Base-by-base conservation (phyloP, 306 rosid species). In the Trifolium fragiferum region DNA sequence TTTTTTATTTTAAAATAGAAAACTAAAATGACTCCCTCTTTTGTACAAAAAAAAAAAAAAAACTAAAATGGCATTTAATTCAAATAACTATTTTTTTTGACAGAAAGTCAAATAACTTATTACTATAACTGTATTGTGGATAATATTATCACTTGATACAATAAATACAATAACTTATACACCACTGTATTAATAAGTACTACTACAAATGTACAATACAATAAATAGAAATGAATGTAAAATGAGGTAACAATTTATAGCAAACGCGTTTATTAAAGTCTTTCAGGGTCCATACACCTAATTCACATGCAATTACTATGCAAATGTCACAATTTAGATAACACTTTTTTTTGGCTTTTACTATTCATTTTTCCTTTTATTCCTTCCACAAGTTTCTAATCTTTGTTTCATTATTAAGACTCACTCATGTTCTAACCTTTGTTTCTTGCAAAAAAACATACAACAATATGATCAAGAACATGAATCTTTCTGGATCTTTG, bases 381-480 rank as follows among this genome's bases (percentile, higher is more conserved):
- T 57, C 63, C 35, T 57, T 57, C 63, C 35, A 57, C 37, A 23
- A 23, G 8, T 57, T 57, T 25, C 21, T 23, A 57, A 10, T 7
- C 63, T 57, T 57, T 57, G 63, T 57, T 57, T 12, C 32, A 10
- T 57, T 57, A 10, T 57, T 57, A 10, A 4, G 3, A 23, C 63
- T 57, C 1, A 57, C 7, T 13, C 21, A n/a, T 49, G 18, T 49
- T 49, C 19, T 49, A 49, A 49, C 9, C 20, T 15, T n/a, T 57
- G 66, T 37, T 57, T 74, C 37, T 72, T 68, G 49, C 25, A 30
- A 40, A 14, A 61, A 21, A 54, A 66, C 11, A 43, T 6, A 13
- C 32, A 74, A 77, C 76, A 67, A 87, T 87, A 87, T 87, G 89
- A 72, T 12, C 35, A 75, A 66, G 76, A 79, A 76, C 27, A 70